Conservation (phyloP, 208 protist species). For the Leishmania gerbilli region DNA sequence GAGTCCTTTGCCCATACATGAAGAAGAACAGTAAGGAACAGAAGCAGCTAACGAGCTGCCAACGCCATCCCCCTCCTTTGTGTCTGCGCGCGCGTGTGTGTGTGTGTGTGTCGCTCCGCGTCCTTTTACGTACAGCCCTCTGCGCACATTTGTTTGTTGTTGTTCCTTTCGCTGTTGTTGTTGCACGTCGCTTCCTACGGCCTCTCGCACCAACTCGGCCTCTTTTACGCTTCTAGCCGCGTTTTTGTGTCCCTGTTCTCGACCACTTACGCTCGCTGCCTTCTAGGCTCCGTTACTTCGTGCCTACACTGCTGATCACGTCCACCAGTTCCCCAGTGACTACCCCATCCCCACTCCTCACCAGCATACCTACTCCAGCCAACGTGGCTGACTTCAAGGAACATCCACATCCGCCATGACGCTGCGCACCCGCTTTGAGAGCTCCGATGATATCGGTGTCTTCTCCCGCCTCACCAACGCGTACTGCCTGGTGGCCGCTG, state of each 20-base stretch:
- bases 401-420: constrained; percentile 60
- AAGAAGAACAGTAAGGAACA: not conserved
- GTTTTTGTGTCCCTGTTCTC: not conserved
- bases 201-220: not conserved
- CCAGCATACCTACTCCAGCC: not conserved
- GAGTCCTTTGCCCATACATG: not conserved
- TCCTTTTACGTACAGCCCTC: not conserved
- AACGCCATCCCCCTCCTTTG: not conserved
- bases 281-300: not conserved
- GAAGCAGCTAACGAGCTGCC: not conserved
- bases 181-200: not conserved
- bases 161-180: not conserved
- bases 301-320: no score
- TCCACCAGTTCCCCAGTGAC: not conserved
- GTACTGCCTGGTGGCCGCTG: constrained; percentile 98
- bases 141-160: not conserved
- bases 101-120: not conserved
- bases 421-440: constrained; percentile 98
- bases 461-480: constrained; percentile 99
- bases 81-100: no score
- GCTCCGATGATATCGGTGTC: constrained; percentile 99
- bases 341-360: not conserved
- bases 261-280: not conserved
- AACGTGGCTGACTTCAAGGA: not conserved
- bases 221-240: not conserved